phyloP scores from a whole-genome alignment of 1,284 basidiomycete species.

The Phlebopus sp. region DNA sequence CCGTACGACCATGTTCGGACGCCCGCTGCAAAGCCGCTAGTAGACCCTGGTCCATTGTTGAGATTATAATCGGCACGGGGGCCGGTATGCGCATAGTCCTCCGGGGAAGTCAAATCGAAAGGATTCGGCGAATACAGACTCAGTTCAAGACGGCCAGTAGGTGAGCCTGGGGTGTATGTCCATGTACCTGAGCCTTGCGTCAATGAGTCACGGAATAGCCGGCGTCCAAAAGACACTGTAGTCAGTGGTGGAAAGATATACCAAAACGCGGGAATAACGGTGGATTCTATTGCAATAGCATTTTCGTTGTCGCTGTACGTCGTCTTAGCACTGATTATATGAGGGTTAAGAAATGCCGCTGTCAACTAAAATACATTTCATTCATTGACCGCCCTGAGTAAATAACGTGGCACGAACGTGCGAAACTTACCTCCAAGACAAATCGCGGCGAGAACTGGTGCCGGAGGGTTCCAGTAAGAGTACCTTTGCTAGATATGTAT shows the following conservation, averaged over 20 bases:
- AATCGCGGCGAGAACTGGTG: constrained; percentile 63
- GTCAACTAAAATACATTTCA: constrained; percentile 26
- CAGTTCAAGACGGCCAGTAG: constrained; percentile 26
- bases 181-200: constrained; percentile 28
- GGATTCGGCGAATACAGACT: constrained; percentile 30
- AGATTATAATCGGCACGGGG: constrained; percentile 22
- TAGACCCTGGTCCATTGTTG: constrained; percentile 30
- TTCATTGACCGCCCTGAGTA: constrained; percentile 8
- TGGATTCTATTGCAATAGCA: constrained; percentile 21
- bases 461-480: constrained; percentile 56
- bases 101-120: constrained; percentile 29
- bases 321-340: constrained; percentile 36
- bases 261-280: constrained; percentile 29
- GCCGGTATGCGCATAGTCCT: constrained; percentile 21
- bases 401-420: constrained; percentile 25
- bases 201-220: constrained; percentile 31
- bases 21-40: constrained; percentile 29
- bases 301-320: constrained; percentile 37
- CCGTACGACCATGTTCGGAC: constrained; percentile 33
- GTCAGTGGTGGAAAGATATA: constrained; percentile 28
- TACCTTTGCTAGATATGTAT: constrained; percentile 31
- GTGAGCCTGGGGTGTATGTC: constrained; percentile 25
- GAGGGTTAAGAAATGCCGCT: constrained; percentile 34
- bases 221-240: constrained; percentile 31
- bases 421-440: constrained; percentile 41